Base-by-base conservation (phyloP, 257 asterid genomes). In the Primulina huaijiensis region DNA sequence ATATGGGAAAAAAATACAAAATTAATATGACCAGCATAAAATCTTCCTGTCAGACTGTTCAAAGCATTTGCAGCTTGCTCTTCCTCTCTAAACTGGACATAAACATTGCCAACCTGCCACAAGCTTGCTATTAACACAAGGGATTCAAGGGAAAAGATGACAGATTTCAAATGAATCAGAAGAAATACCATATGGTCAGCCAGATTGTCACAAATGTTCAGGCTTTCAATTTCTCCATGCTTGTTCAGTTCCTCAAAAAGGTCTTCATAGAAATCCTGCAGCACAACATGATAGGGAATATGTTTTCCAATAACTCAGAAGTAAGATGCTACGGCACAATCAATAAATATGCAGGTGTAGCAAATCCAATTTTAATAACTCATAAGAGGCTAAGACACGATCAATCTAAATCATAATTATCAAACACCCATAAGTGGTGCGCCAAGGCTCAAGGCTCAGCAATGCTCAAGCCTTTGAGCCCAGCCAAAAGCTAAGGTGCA, bases 71-170 rank as follows among this genome's bases (percentile, higher is more conserved):
- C 87, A 50, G 99, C 99, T 56, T 94, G 96, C 75, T 94, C 99
- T 77, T 94, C 97, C 82, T 94, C 97, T 67, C 96, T 82, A 74
- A 91, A 91, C 82, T 94, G 97, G 69, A 91, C 99, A 79, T 91
- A 94, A n/a, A 94, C 97, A 79, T 94, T 94, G 40, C 99, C 99
- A 77, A 94, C 99, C 99, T 94, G 84, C 71, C 77, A 72, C 73
- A 60, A 71, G 23, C 30, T 7, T 9, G 7, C 72, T 25, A 64
- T 43, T 33, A 68, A n/a, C 9, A 23, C 30, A 16, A 19, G 16
- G 25, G 33, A 63, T n/a, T 43, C 40, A 73, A 31, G 33, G 35
- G 29, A 7, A 38, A 29, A 58, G 46, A 7, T 34, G 16, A 67
- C 11, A 9, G 14, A 66, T 8, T 11, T 19, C 52, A 2, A 30